These are phyloP conservation scores for Suhomyces emberorum DNA, from an alignment of 805 yeast species.

Conservation along the genomic window DNA sequence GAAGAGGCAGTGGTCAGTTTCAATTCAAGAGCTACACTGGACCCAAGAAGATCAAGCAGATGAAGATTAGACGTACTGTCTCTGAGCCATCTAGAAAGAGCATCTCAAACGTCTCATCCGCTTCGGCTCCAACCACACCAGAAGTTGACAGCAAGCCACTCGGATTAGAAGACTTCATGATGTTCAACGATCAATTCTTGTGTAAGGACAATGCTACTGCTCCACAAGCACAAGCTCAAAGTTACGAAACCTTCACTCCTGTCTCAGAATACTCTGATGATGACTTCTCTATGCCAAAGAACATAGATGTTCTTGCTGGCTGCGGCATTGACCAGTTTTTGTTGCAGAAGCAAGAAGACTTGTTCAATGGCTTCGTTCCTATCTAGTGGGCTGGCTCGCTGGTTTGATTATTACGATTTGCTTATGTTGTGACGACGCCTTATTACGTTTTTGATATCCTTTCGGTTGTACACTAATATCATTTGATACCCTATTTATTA, in stretches of 20 bases:
- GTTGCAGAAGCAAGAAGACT: conserved; percentile 23
- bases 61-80: conserved; percentile 21
- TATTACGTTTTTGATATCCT: no score
- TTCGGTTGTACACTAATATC: conserved; percentile 9
- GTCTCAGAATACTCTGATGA: conserved; percentile 20
- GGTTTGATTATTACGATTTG: no score
- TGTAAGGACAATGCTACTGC: conserved; percentile 7
- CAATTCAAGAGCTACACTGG: conserved; percentile 32
- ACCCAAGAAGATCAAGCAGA: conserved; percentile 20
- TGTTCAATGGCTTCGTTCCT: conserved; percentile 22
- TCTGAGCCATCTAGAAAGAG: conserved; percentile 18
- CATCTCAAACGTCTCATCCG: background rate
- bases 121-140: conserved; percentile 6
- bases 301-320: conserved; percentile 12
- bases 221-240: conserved; percentile 6
- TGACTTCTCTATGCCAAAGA: conserved; percentile 14
- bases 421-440: conserved; percentile 4
- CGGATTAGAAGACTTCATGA: conserved; percentile 30
- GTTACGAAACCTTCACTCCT: conserved; percentile 17
- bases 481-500: conserved; percentile 3
- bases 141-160: conserved; percentile 1
- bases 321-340: conserved; percentile 24
- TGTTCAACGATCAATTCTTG: conserved; percentile 20
- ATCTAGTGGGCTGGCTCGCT: conserved; percentile 2
- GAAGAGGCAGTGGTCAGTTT: conserved; percentile 18